These are phyloP conservation scores for Pterocarpus santalinus DNA, from an alignment of 306 rosid genomes.

Conservation along the genomic window DNA sequence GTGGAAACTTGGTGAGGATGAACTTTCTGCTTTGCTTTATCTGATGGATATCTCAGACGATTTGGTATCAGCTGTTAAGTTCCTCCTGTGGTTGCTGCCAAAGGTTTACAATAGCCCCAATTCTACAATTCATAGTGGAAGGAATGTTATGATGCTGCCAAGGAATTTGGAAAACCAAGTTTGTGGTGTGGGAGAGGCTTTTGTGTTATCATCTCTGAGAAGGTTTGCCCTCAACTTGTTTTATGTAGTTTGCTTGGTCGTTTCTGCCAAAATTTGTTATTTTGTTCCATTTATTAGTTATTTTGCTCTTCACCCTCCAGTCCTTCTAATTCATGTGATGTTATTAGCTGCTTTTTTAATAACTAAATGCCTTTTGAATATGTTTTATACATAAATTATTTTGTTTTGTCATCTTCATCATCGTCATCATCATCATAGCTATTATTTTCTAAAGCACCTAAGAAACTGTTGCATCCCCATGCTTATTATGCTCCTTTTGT, in stretches of 20 bases:
- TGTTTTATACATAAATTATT: background rate
- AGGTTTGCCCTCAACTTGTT: constrained; percentile 60
- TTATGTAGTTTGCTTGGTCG: constrained; percentile 5
- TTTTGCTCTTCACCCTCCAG: background rate
- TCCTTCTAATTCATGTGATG: constrained; percentile 4
- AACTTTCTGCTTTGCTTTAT: constrained; percentile 80
- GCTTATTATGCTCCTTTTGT: constrained; percentile 9
- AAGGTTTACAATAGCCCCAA: constrained; percentile 64
- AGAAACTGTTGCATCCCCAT: background rate
- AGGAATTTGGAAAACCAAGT: constrained; percentile 81
- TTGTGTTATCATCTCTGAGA: constrained; percentile 79
- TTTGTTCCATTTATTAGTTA: background rate
- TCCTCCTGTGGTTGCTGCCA: constrained; percentile 90
- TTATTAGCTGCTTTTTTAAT: constrained; percentile 6
- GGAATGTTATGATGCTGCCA: constrained; percentile 61
- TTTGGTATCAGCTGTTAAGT: constrained; percentile 80
- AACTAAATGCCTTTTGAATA: background rate
- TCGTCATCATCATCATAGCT: background rate
- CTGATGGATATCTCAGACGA: constrained; percentile 82
- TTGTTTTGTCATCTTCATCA: background rate
- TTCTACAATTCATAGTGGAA: constrained; percentile 77
- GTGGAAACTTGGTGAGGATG: constrained; percentile 95
- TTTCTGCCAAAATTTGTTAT: constrained; percentile 5
- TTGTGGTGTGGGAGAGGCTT: constrained; percentile 87
- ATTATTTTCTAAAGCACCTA: background rate